Base-by-base conservation (phyloP, 225 moss, liverwort and hornwort species). In the Pseudoscleropodium purum region DNA sequence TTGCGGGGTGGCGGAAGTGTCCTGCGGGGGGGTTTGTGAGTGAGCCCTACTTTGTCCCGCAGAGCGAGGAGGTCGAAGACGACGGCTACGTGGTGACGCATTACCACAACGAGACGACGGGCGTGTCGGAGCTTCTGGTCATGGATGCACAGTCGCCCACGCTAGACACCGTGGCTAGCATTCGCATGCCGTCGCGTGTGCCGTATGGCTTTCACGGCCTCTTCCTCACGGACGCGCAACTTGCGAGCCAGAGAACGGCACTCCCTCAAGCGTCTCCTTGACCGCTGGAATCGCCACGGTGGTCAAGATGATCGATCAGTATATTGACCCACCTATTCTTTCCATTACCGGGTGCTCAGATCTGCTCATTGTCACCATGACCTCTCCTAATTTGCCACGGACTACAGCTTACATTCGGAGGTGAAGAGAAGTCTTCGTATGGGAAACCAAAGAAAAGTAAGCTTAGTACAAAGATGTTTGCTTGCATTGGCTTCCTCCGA, bases 121-220 rank as follows among this genome's bases (percentile, higher is more conserved):
- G 91, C 26, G 81, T 84, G 29, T 93, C 94, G 18, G 90, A 91
- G 86, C 87, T 95, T 56, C 84, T 95, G 18, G 85, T 95, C 49
- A 39, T 93, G 75, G 95, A 95, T 34, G 94, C 93, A 7, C 91
- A 34, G 41, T 93, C 92, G 23, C 90, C 94, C 5, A 80, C 89
- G 3, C 84, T 95, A 26, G 90, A 90, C 4, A 84, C 43, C 4
- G 92, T 93, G 21, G 88, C 92, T 3, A 70, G 93, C 88, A 83
- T 93, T 78, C 36, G 56, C 37, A 90, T 94, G 91, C 93, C 95
- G 2, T 52, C 75, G 5, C 73, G 94, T 66, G 93, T 94, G 30
- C 95, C 95, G 12, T 94, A 93, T 67, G 94, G 95, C 14, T 94
- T 95, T 9, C 95, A 95, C 60, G 95, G 94, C 18, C 82, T 85